These are phyloP conservation scores for Wickerhamomyces xylosicus DNA, from an alignment of 805 yeast species.

Conservation along the genomic window DNA sequence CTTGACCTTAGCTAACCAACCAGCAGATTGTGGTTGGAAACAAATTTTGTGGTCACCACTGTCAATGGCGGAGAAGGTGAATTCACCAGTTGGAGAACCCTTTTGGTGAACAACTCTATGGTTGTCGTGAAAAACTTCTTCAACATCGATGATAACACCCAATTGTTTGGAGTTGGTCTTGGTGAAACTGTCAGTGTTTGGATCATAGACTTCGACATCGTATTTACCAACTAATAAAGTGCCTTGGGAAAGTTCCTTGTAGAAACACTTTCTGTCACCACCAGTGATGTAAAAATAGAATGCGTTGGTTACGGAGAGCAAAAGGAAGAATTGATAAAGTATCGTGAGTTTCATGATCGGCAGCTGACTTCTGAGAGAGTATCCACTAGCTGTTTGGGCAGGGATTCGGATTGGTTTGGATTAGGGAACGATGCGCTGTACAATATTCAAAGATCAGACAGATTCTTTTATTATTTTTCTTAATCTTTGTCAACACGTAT, in stretches of 20 bases:
- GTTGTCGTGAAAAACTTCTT: conserved; percentile 67
- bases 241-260: conserved; percentile 41
- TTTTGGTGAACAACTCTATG: conserved; percentile 67
- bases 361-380: too few relatives aligned
- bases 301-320: conserved; percentile 22
- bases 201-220: conserved; percentile 34
- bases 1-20: conserved; percentile 53
- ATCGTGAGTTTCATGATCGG: too few relatives aligned
- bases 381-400: too few relatives aligned
- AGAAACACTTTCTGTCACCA: conserved; percentile 44
- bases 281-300: conserved; percentile 44
- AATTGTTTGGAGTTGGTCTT: conserved; percentile 24
- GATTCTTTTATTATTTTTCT: too few relatives aligned
- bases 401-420: too few relatives aligned
- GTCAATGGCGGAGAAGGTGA: conserved; percentile 64
- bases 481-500: too few relatives aligned
- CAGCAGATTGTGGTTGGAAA: conserved; percentile 38
- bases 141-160: conserved; percentile 33
- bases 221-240: conserved; percentile 40
- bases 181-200: conserved; percentile 23
- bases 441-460: too few relatives aligned
- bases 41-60: conserved; percentile 76
- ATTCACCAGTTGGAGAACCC: conserved; percentile 54
- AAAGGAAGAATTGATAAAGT: conserved; percentile 2
- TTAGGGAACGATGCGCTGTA: too few relatives aligned